These are phyloP conservation scores for Rosa hybrid DNA, from an alignment of 331 rosid species.

Conservation along the genomic window DNA sequence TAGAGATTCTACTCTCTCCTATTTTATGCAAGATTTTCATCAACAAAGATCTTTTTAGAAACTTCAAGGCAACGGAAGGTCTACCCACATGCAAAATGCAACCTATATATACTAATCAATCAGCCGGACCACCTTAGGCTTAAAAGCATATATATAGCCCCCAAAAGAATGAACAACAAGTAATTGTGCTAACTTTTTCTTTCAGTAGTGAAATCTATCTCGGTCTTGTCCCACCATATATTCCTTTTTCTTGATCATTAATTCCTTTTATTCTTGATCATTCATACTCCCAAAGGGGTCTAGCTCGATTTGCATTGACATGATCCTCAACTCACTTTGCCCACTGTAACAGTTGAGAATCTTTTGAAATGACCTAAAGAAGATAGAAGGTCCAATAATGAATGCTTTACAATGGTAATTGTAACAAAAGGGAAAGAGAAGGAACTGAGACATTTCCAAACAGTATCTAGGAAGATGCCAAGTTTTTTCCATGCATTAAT, in stretches of 20 bases:
- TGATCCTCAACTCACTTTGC: slow-evolving; percentile 3
- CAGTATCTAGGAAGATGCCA: background rate
- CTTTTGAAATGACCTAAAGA: slow-evolving; percentile 34
- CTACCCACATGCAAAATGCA: background rate
- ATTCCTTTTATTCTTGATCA: too few species aligned
- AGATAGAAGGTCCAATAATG: slow-evolving; percentile 10
- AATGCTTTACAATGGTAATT: background rate
- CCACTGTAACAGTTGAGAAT: slow-evolving; percentile 10
- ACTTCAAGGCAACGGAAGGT: background rate
- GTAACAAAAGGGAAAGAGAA: slow-evolving; percentile 6
- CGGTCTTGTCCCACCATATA: slow-evolving; percentile 4
- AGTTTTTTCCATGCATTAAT: background rate
- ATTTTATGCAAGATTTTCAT: too few species aligned
- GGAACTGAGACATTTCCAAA: slow-evolving; percentile 9
- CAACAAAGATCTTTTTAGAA: background rate
- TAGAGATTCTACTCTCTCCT: background rate
- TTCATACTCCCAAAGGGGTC: background rate
- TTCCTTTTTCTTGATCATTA: background rate
- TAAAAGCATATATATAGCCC: background rate
- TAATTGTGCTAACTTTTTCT: background rate
- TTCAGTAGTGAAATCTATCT: background rate
- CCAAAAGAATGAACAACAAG: slow-evolving; percentile 1
- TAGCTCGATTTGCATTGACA: background rate
- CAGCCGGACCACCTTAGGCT: background rate
- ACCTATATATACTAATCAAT: background rate